Evolutionary conservation across 106 monocot species (phyloP), one percentile per base, ranked within the genome.

Genomic region (Apostasia shenzhenica): DNA sequence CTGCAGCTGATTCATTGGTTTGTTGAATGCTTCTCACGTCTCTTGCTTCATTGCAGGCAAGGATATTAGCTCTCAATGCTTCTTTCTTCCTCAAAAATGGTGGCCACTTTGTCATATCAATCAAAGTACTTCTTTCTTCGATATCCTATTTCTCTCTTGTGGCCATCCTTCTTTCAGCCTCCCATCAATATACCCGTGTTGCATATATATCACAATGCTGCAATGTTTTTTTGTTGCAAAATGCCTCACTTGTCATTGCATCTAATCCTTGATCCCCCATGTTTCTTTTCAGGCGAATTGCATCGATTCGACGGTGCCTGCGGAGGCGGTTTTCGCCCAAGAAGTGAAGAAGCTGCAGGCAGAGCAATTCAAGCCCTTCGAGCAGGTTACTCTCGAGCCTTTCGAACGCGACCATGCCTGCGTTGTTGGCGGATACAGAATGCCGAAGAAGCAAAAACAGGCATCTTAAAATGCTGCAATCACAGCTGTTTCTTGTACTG

Each of bases 351-450:
- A 82, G 69, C 74, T 95, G 60, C 86, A 89, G 39, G 88, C 80
- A 0, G 95, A 95, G 42, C 91, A 91, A 69, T 92, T 97, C 86
- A 97, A 97, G 70, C 95, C 92, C 0, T 62, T 79, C 0, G 95
- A 92, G 71, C 92, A 92, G 76, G 92, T 97, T 0, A 97, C 95
- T 0, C 73, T 92, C 2, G 95, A 97, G 61, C 95, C 95, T 1
- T 97, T 92, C 64, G 92, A 97, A 71, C 79, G 95, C 1, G 95
- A 97, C 59, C 95, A 97, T 74, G 95, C 92, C 57, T 97, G 95
- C 65, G 95, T 92, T 41, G 92, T 97, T 39, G 95, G 95, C 61
- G 92, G 81, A 0, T 92, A 97, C 71, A 70, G 92, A 4, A 53
- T 92, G 86, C 92, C 89, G 1, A 97, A 97, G 86, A 97, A 97